Base-by-base conservation (phyloP, 257 asterid species). In the Plectranthus barbatus region DNA sequence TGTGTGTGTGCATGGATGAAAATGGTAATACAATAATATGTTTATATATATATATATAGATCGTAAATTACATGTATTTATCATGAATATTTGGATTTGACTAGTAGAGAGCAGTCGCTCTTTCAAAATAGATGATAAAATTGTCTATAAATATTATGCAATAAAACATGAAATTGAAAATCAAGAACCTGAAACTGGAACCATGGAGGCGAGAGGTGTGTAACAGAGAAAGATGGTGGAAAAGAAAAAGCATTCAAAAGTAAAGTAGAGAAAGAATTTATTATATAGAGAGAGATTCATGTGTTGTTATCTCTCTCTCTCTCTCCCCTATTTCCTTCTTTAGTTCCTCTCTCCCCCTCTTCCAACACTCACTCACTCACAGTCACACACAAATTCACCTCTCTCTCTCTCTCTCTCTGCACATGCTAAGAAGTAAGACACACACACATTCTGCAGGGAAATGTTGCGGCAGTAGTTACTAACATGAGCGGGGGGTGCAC, bases 401-500 rank as follows among this genome's bases (percentile, higher is more conserved):
- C 7, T 56, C 47, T 62, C 36, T 67, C 72, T 64, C 64, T 52
- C 75, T 9, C 55, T 2, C 60, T 24, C 71, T 6, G 41, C n/a
- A 36, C 68, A 61, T 41, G 9, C 55, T 0, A 15, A 29, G 55
- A 20, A 45, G 14, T 20, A 49, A n/a, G 12, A 3, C 7, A 8
- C 48, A 63, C 60, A 47, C 63, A 34, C 64, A 65, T 59, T 64
- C 52, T 33, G 19, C 24, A 14, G 26, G 37, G 58, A 67, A 42
- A 62, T 67, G 74, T 18, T 31, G 68, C 6, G 1, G 31, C 9
- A 19, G 39, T 60, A 31, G 73, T 9, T 64, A 54, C 57, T 77
- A 68, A 64, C 83, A 78, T 78, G 83, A 78, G 66, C 69, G 70
- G 73, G 76, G 70, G 80, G 74, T 56, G 80, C 71, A 78, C 66